Conservation (phyloP, 2,329 filamentous ascomycete species). For the Colletotrichum eleusines region DNA sequence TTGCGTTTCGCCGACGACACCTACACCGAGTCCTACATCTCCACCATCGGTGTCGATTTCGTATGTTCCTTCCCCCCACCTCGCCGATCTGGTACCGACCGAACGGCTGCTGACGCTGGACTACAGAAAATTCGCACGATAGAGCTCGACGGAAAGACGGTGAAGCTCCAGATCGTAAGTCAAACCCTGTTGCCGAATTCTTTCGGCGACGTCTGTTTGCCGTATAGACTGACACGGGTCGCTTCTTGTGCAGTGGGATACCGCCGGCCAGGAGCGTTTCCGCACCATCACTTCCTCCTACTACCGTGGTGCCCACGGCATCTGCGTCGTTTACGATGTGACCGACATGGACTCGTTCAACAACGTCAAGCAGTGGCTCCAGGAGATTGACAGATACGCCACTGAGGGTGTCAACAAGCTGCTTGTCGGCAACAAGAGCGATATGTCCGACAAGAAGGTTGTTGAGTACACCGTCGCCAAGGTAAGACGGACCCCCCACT, state of each 20-base stretch:
- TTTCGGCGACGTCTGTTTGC: background rate
- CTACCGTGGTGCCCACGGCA: slow-evolving; percentile 98
- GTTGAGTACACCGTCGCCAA: slow-evolving; percentile 99
- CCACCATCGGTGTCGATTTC: slow-evolving; percentile 99
- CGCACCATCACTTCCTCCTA: slow-evolving; percentile 99
- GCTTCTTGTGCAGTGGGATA: slow-evolving; percentile 83
- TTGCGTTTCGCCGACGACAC: slow-evolving; percentile 98
- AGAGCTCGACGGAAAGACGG: slow-evolving; percentile 99
- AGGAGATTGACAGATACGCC: slow-evolving; percentile 99
- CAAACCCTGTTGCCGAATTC: background rate
- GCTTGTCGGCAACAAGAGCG: slow-evolving; percentile 99
- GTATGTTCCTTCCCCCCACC: slow-evolving; percentile 66
- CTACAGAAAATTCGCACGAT: slow-evolving; percentile 98
- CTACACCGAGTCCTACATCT: slow-evolving; percentile 99
- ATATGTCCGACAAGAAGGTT: slow-evolving; percentile 99
- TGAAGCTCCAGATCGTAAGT: slow-evolving; percentile 98
- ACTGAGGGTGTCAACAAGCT: slow-evolving; percentile 99
- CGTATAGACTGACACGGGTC: slow-evolving; percentile 47
- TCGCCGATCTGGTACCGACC: slow-evolving; percentile 1
- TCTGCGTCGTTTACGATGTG: slow-evolving; percentile 99
- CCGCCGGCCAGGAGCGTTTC: slow-evolving; percentile 98
- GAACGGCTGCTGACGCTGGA: slow-evolving; percentile 32
- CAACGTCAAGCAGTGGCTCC: slow-evolving; percentile 99
- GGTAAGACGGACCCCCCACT: slow-evolving; percentile 66
- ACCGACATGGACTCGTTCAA: slow-evolving; percentile 99